A percentile compares a stretch with the other conserved stretches of the same genome.
Evolutionary conservation across 2,329 filamentous ascomycete genomes (phyloP).

Genomic region (Penicillium carneum): DNA sequence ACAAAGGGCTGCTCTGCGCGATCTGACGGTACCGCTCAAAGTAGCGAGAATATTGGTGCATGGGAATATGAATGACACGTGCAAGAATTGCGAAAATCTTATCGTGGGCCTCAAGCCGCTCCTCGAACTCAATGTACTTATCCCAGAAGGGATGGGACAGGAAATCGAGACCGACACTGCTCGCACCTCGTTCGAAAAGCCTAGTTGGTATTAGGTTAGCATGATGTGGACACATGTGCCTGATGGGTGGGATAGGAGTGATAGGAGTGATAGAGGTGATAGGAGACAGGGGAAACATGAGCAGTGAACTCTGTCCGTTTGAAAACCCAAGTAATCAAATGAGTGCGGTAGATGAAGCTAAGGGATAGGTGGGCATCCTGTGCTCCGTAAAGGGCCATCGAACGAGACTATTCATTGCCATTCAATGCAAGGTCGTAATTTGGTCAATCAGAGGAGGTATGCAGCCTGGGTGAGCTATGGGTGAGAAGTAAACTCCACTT

Average conservation of each 20-base stretch:
- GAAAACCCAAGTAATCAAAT: slow-evolving; percentile 47
- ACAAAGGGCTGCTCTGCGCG: slow-evolving; percentile 73
- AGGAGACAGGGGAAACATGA: slow-evolving; percentile 54
- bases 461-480: slow-evolving; percentile 60
- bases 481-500: slow-evolving; percentile 59
- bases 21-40: slow-evolving; percentile 87
- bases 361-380: slow-evolving; percentile 36
- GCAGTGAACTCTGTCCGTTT: slow-evolving; percentile 47
- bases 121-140: slow-evolving; percentile 97
- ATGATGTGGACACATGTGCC: slow-evolving; percentile 25
- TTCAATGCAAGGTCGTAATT: slow-evolving; percentile 39
- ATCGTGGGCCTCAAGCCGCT: slow-evolving; percentile 82
- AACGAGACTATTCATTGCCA: slow-evolving; percentile 42
- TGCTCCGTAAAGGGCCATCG: slow-evolving; percentile 46
- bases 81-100: slow-evolving; percentile 83
- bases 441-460: slow-evolving; percentile 53
- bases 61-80: slow-evolving; percentile 85
- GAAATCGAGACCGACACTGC: slow-evolving; percentile 88
- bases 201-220: slow-evolving; percentile 62
- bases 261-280: slow-evolving; percentile 43
- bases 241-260: slow-evolving; percentile 41
- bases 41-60: slow-evolving; percentile 95
- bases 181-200: slow-evolving; percentile 88
- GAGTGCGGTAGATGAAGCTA: slow-evolving; percentile 46
- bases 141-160: slow-evolving; percentile 97